A percentile compares a stretch with the other conserved stretches of the same genome.
Evolutionary conservation across 345 rosid genomes (phyloP).

Genomic region (Populus simonii): DNA sequence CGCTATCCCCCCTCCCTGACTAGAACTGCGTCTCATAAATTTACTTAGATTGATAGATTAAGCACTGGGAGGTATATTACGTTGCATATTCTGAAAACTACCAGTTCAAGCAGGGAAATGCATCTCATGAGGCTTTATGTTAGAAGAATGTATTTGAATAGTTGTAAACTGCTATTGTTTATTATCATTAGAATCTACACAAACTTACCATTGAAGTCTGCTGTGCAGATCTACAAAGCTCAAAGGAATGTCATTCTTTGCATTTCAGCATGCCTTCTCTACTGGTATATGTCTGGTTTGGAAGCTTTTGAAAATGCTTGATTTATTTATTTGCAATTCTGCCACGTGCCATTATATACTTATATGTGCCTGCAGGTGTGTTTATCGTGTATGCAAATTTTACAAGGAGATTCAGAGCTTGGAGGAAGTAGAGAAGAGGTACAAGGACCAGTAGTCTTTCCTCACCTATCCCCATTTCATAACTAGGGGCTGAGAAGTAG

Average conservation of each 20-base stretch:
- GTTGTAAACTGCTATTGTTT: background rate
- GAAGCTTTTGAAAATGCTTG: background rate
- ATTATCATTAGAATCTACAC: background rate
- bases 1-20: background rate
- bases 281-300: constrained; percentile 53
- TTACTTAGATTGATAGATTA: too few species aligned
- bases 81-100: background rate
- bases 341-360: constrained; percentile 1
- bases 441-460: constrained; percentile 50
- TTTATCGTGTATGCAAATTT: constrained; percentile 73
- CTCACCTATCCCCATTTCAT: background rate
- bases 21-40: background rate
- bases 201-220: constrained; percentile 9
- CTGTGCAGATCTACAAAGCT: constrained; percentile 74
- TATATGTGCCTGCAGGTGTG: constrained; percentile 51
- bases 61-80: background rate
- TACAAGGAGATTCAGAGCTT: constrained; percentile 64
- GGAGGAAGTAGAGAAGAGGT: constrained; percentile 78
- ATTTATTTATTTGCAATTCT: background rate
- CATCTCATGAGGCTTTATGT: background rate
- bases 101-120: background rate
- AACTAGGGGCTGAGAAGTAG: background rate
- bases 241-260: constrained; percentile 82
- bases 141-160: background rate
- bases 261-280: constrained; percentile 71